Base-by-base conservation (phyloP, 2,329 filamentous ascomycete species). In the Trichoderma sp. region DNA sequence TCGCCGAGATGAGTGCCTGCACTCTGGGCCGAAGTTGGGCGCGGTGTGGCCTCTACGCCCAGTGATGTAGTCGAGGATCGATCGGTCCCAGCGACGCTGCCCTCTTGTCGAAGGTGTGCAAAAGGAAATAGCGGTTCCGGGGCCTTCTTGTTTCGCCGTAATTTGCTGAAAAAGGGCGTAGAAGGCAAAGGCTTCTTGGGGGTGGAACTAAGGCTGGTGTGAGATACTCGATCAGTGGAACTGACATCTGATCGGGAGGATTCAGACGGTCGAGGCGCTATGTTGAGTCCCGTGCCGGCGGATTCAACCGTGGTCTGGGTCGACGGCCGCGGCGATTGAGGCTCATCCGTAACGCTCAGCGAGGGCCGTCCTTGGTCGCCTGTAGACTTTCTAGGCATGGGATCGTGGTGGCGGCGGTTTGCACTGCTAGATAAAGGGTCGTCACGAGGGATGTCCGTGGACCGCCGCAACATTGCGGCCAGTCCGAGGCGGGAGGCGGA, bases 231-330 rank as follows among this genome's bases (percentile, higher is more conserved):
- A 75, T 94, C 91, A 53, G 86, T 88, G 19, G 90, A 92, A 80
- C 92, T 97, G 56, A 88, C 92, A 78, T 97, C 94, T 33, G 95
- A 97, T 73, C 92, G 88, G 2, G 94, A 97, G 1, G 95, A 97
- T 76, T 97, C 95, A 77, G 80, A 72, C 79, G 77, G 75, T 81
- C 86, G 74, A 79, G 83, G 60, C 77, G 82, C 74, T 77, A 84
- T 72, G 80, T 79, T 69, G 81, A 93, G 81, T 3, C 88, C 84
- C 27, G 75, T 75, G 55, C 75, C 76, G 62, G 77, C 78, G 40
- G 75, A 75, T 19, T 71, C 71, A 33, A 72, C 72, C 4, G 74
- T 75, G 19, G 74, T 73, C 69, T 76, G 76, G 31, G 75, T 75
- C 43, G 77, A 78, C 29, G 75, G 74, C 49, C 75, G 75, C 47